A percentile compares a stretch with the other conserved stretches of the same genome.
Evolutionary conservation across 2,329 filamentous ascomycete genomes (phyloP).

Genomic region (Curvularia lunata): DNA sequence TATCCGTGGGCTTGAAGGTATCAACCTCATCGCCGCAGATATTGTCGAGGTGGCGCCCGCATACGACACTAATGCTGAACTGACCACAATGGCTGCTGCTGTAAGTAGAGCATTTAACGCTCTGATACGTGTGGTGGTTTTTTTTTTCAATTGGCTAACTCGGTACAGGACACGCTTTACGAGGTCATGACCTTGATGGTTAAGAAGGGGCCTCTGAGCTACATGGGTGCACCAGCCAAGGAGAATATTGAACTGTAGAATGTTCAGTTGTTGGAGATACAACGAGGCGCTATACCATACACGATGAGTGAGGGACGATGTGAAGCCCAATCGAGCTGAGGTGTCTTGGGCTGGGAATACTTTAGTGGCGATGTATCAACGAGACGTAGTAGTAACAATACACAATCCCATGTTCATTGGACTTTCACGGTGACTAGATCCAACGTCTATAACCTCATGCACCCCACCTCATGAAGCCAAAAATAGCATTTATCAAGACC

Average conservation of each 20-base stretch:
- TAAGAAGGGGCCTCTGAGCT: constrained; percentile 73
- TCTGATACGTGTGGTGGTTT: neutral
- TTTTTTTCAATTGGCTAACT: constrained; percentile 4
- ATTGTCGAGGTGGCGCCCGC: constrained; percentile 75
- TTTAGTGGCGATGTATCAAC: neutral
- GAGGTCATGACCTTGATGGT: constrained; percentile 85
- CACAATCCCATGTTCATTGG: neutral
- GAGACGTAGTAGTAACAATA: neutral
- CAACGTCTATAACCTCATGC: constrained; percentile 20
- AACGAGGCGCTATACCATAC: neutral
- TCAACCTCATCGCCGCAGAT: constrained; percentile 74
- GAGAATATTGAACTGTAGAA: constrained; percentile 34
- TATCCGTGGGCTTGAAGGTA: constrained; percentile 69
- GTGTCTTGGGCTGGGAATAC: neutral
- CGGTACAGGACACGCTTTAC: constrained; percentile 64
- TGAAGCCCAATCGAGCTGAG: neutral
- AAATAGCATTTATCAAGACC: constrained; percentile 76
- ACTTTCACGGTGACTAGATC: constrained; percentile 22
- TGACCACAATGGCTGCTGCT: constrained; percentile 76
- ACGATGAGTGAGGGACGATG: neutral
- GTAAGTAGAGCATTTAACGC: constrained; percentile 35
- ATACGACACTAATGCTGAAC: constrained; percentile 74
- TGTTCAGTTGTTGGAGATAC: neutral
- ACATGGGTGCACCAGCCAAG: constrained; percentile 48
- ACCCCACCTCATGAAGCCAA: constrained; percentile 72